phyloP scores from a whole-genome alignment of 2,329 filamentous ascomycete species.

The Sporothrix euskadiensis region DNA sequence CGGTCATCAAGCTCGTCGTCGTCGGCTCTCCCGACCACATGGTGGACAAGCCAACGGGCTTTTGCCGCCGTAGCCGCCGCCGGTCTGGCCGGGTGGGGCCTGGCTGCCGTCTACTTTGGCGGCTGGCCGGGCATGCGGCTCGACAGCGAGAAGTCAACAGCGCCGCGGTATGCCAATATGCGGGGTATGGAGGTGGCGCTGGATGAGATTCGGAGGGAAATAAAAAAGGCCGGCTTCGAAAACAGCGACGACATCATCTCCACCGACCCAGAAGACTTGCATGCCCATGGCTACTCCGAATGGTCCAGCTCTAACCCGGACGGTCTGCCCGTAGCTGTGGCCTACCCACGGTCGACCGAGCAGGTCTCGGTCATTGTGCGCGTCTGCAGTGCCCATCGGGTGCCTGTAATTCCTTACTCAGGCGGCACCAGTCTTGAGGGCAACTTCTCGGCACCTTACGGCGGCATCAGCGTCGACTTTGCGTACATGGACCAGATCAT shows the following conservation, averaged over 20 bases:
- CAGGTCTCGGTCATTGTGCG: constrained; percentile 62
- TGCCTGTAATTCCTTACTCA: constrained; percentile 85
- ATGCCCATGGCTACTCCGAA: constrained; percentile 65
- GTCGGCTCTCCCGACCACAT: not conserved
- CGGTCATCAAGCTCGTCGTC: not conserved
- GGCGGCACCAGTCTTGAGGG: constrained; percentile 85
- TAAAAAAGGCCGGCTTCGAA: constrained; percentile 31
- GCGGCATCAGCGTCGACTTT: constrained; percentile 89
- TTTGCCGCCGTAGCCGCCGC: constrained; percentile 44
- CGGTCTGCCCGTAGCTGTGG: constrained; percentile 62
- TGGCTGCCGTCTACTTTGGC: constrained; percentile 39
- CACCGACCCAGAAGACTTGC: constrained; percentile 62
- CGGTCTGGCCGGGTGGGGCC: constrained; percentile 46
- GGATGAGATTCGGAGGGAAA: constrained; percentile 52
- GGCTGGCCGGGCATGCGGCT: constrained; percentile 36
- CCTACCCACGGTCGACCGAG: constrained; percentile 61
- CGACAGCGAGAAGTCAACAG: constrained; percentile 34
- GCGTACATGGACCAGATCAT: constrained; percentile 81
- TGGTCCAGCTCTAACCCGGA: constrained; percentile 66
- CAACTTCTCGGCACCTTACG: constrained; percentile 84
- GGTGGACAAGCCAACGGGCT: constrained; percentile 41
- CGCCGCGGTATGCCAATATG: constrained; percentile 45
- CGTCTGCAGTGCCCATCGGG: constrained; percentile 73
- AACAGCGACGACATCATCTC: constrained; percentile 56
- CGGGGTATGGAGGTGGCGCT: constrained; percentile 45